Percentiles rank a stretch among this genome's conserved stretches.
phyloP scores from a whole-genome alignment of 2,329 filamentous ascomycete genomes.

The Helicocarpus griseus region DNA sequence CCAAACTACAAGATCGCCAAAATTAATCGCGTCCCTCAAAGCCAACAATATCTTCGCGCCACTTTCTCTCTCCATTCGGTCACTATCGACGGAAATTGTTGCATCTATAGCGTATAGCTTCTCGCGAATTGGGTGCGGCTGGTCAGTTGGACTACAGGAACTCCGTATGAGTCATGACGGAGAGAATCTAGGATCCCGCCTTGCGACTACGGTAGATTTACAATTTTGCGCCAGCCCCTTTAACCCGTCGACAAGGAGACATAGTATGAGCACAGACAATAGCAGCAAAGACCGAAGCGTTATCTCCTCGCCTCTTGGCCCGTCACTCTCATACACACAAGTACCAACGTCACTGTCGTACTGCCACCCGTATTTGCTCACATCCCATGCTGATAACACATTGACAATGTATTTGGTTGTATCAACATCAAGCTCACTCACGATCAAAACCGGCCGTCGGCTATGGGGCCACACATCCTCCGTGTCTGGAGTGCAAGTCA shows the following conservation, averaged over 20 bases:
- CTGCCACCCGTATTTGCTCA: conserved; percentile 75
- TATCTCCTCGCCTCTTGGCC: not conserved
- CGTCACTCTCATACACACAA: conserved; percentile 12
- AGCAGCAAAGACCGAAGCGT: not conserved
- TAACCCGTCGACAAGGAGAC: conserved; percentile 7
- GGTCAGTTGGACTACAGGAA: conserved; percentile 89
- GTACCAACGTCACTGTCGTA: conserved; percentile 59
- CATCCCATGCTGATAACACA: conserved; percentile 79
- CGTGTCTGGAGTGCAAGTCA: conserved; percentile 77
- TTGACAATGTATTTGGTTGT: conserved; percentile 72
- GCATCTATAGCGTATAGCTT: conserved; percentile 82
- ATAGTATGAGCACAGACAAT: conserved; percentile 3
- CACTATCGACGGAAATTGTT: conserved; percentile 53
- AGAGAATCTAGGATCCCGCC: conserved; percentile 28
- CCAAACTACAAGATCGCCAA: conserved; percentile 33
- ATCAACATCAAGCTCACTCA: conserved; percentile 55
- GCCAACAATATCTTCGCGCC: conserved; percentile 73
- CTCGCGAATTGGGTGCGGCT: conserved; percentile 64
- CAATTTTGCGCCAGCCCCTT: conserved; percentile 23
- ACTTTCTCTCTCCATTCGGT: conserved; percentile 72
- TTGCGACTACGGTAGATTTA: conserved; percentile 31
- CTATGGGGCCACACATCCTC: conserved; percentile 90
- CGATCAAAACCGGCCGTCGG: conserved; percentile 62
- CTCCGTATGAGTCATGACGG: conserved; percentile 54
- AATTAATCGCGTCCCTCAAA: conserved; percentile 65